phyloP scores from a whole-genome alignment of 106 monocot species.

The Phalaenopsis aphrodite region DNA sequence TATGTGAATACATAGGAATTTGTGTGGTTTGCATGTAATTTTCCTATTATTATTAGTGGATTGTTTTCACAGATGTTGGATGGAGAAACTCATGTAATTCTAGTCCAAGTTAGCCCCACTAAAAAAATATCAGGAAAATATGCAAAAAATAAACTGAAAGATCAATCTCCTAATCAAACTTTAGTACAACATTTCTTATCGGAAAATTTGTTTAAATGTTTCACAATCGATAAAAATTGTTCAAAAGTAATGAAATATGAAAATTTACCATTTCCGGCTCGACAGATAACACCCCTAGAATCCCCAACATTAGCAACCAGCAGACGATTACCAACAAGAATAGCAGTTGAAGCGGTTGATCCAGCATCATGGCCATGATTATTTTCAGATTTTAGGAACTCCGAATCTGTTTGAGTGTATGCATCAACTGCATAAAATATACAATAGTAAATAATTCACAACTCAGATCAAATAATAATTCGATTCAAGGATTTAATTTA shows the following conservation, averaged over 20 bases:
- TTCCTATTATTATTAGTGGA: no score
- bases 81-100: not conserved
- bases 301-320: conserved; percentile 33
- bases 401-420: conserved; percentile 22
- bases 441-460: not conserved
- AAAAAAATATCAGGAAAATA: not conserved
- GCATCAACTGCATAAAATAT: conserved; percentile 19
- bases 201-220: not conserved
- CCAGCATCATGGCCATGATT: conserved; percentile 21
- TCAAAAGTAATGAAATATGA: not conserved
- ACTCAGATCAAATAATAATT: not conserved
- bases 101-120: not conserved
- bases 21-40: no score
- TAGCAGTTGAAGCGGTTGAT: conserved; percentile 32
- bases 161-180: not conserved
- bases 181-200: not conserved
- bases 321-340: conserved; percentile 26
- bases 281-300: conserved; percentile 24
- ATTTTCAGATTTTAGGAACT: conserved; percentile 24
- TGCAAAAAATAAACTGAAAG: not conserved
- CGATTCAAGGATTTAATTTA: not conserved
- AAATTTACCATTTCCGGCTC: conserved; percentile 17
- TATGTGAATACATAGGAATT: no score
- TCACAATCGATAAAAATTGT: not conserved
- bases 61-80: not conserved